phyloP scores from a whole-genome alignment of 2,329 filamentous ascomycete genomes.

The Fusarium annulatum region DNA sequence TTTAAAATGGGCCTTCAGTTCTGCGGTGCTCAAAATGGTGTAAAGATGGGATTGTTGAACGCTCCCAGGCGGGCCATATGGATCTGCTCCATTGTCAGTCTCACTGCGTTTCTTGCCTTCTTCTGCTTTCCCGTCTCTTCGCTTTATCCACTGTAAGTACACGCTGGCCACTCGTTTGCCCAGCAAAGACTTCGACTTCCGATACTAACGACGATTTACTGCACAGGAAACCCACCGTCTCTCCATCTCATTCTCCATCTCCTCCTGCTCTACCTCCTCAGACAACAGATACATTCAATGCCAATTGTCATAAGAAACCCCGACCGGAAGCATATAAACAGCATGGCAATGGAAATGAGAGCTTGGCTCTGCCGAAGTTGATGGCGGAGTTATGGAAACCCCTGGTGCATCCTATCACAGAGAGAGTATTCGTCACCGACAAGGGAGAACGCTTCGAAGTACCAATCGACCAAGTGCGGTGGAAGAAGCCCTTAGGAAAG shows the following conservation, averaged over 20 bases:
- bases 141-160: background rate
- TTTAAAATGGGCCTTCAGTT: background rate
- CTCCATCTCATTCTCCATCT: too few species aligned
- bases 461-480: background rate
- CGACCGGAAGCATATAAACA: background rate
- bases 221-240: background rate
- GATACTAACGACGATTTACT: background rate
- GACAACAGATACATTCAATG: background rate
- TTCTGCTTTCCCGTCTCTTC: background rate
- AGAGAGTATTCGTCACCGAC: conserved; percentile 12
- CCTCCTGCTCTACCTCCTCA: background rate
- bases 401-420: background rate
- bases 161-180: accelerated
- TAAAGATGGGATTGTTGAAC: background rate
- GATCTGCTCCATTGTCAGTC: background rate
- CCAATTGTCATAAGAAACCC: background rate
- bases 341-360: background rate
- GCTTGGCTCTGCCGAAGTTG: background rate
- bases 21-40: background rate
- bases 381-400: conserved; percentile 20
- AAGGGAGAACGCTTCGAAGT: conserved; percentile 18
- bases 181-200: accelerated
- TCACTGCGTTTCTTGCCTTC: background rate
- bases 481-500: conserved; percentile 4
- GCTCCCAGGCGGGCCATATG: background rate